Evolutionary conservation across 192 early-diverging fungal genomes (phyloP).

Genomic region (Gryganskiella cystojenkinii): DNA sequence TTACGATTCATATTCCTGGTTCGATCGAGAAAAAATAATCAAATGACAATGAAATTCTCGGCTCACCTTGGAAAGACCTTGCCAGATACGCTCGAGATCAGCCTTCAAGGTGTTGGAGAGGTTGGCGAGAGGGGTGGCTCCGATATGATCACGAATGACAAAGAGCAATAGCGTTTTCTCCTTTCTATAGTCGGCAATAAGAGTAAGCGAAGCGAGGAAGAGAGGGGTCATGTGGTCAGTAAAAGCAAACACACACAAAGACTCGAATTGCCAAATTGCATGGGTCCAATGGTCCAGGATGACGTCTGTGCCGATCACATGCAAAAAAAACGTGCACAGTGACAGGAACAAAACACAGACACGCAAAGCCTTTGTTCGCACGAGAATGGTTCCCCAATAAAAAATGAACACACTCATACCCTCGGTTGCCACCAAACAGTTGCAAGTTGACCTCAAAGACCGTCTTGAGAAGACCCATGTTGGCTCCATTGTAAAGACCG

Average conservation of each 20-base stretch:
- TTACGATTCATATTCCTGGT: too few relatives aligned
- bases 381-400: neutral
- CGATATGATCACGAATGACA: conserved; percentile 96
- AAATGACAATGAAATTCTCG: neutral
- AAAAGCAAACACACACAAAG: too few relatives aligned
- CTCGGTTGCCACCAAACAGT: conserved; percentile 87
- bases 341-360: neutral
- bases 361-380: neutral
- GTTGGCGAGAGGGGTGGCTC: conserved; percentile 84
- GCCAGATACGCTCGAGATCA: conserved; percentile 95
- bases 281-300: neutral
- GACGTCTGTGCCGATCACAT: conserved; percentile 16
- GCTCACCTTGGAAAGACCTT: conserved; percentile 78
- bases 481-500: conserved; percentile 98
- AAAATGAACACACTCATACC: conserved; percentile 53
- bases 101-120: conserved; percentile 79
- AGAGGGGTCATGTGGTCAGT: neutral
- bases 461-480: conserved; percentile 98
- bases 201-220: neutral
- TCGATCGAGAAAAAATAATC: too few relatives aligned
- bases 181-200: conserved; percentile 56
- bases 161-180: conserved; percentile 95
- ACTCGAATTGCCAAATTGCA: neutral
- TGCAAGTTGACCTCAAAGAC: conserved; percentile 99
- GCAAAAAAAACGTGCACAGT: conserved; percentile 10